Percentiles rank a stretch among this genome's conserved stretches.
phyloP scores from a whole-genome alignment of 192 early-diverging fungal genomes.

The Funneliformis geosporum region DNA sequence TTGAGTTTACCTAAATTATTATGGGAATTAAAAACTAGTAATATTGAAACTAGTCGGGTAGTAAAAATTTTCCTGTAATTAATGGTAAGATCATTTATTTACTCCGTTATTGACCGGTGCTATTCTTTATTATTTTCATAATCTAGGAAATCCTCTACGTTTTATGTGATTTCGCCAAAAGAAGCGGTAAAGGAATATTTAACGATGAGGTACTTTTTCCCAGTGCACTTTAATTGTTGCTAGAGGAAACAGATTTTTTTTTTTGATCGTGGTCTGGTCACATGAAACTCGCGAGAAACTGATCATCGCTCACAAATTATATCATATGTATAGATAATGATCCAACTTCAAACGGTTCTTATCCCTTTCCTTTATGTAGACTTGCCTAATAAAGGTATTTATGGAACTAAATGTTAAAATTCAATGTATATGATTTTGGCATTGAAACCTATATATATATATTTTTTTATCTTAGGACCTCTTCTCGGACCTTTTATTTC shows the following conservation, averaged over 20 bases:
- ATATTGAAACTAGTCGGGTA: conserved; percentile 49
- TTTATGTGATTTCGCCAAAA: conserved; percentile 41
- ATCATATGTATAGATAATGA: conserved; percentile 23
- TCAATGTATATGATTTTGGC: background rate
- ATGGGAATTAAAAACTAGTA: conserved; percentile 50
- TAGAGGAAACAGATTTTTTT: no score
- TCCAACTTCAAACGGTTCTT: conserved; percentile 31
- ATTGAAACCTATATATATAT: background rate
- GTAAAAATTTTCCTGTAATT: background rate
- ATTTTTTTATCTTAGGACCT: conserved; percentile 29
- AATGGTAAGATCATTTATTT: background rate
- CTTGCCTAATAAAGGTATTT: conserved; percentile 37
- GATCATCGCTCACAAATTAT: background rate
- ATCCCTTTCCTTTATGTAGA: conserved; percentile 42
- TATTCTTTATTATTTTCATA: background rate
- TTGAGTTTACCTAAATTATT: conserved; percentile 52
- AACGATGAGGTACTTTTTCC: conserved; percentile 30
- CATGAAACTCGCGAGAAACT: background rate
- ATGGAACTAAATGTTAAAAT: background rate
- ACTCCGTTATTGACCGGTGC: background rate
- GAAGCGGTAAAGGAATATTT: conserved; percentile 38
- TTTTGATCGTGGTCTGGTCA: no score
- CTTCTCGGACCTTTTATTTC: conserved; percentile 43
- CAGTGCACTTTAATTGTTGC: background rate
- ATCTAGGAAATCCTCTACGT: conserved; percentile 39